Evolutionary conservation across 352 stramenopile genomes (phyloP).

Genomic region (Phytophthora europaea): DNA sequence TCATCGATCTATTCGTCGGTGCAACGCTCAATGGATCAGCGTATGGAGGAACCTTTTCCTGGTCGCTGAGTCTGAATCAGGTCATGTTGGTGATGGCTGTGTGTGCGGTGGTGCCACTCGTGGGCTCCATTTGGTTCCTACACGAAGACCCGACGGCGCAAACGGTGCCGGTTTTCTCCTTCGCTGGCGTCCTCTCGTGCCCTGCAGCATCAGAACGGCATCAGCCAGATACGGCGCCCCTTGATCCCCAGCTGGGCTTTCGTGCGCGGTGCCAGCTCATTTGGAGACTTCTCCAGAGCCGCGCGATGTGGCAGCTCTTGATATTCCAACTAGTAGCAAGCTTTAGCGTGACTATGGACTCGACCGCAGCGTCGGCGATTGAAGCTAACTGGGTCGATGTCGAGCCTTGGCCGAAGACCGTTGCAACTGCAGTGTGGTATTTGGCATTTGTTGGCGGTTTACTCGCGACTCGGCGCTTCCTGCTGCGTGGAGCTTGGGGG

Average conservation of each 20-base stretch:
- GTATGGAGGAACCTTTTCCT: slow-evolving; percentile 73
- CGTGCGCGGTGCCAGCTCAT: slow-evolving; percentile 51
- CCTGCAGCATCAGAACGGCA: not conserved
- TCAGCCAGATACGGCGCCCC: slow-evolving; percentile 1
- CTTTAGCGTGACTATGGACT: slow-evolving; percentile 68
- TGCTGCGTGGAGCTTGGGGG: slow-evolving; percentile 66
- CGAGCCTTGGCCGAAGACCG: slow-evolving; percentile 55
- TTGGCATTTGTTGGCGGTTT: slow-evolving; percentile 71
- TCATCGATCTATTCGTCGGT: slow-evolving; percentile 63
- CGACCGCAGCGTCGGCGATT: slow-evolving; percentile 56
- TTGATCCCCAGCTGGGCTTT: slow-evolving; percentile 30
- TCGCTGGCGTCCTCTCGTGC: slow-evolving; percentile 15
- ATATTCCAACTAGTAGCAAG: slow-evolving; percentile 70
- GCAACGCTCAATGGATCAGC: slow-evolving; percentile 60
- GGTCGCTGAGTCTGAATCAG: slow-evolving; percentile 39
- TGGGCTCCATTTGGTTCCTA: slow-evolving; percentile 63
- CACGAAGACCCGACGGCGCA: slow-evolving; percentile 49
- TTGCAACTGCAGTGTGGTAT: slow-evolving; percentile 59
- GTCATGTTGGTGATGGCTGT: slow-evolving; percentile 50
- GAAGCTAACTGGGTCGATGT: slow-evolving; percentile 70
- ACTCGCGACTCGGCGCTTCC: slow-evolving; percentile 61
- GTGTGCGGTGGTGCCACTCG: slow-evolving; percentile 49
- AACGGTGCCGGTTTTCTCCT: slow-evolving; percentile 27
- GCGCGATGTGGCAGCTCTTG: slow-evolving; percentile 81
- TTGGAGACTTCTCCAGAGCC: slow-evolving; percentile 73